Conservation (phyloP, 139 green algal species). For the Tetradesmus lagerheimii region DNA sequence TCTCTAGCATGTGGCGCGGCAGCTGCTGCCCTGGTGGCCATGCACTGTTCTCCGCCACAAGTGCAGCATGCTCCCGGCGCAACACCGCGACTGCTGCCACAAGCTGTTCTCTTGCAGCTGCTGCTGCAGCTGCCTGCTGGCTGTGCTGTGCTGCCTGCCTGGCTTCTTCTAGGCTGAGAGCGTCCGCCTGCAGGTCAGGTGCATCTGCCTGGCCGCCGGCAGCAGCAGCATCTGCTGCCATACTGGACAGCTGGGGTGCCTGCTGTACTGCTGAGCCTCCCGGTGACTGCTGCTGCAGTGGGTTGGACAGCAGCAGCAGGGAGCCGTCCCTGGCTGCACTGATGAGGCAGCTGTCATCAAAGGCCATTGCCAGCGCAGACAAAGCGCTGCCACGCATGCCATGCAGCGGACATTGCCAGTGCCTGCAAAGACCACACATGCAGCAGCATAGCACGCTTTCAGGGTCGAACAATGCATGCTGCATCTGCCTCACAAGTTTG, state of each 20-base stretch:
- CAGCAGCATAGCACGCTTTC: not conserved
- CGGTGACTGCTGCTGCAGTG: not conserved
- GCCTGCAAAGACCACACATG: not conserved
- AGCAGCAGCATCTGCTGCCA: not conserved
- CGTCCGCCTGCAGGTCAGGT: not conserved
- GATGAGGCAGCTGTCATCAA: slow-evolving; percentile 77
- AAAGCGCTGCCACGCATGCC: slow-evolving; percentile 67
- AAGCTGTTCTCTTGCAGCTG: slow-evolving; percentile 57
- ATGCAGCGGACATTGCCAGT: slow-evolving; percentile 68
- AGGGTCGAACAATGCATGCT: not conserved
- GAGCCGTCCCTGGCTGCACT: slow-evolving; percentile 65
- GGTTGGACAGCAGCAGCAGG: slow-evolving; percentile 44
- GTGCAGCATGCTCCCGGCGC: not conserved
- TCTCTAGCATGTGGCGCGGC: slow-evolving; percentile 9
- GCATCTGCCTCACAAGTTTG: not conserved
- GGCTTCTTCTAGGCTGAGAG: slow-evolving; percentile 76
- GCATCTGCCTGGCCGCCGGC: not conserved
- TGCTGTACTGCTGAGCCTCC: not conserved
- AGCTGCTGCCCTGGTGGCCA: slow-evolving; percentile 30
- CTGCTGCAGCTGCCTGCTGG: slow-evolving; percentile 34
- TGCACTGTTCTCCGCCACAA: slow-evolving; percentile 71
- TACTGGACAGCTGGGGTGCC: not conserved
- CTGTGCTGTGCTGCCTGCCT: slow-evolving; percentile 81
- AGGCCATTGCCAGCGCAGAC: slow-evolving; percentile 62
- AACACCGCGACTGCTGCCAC: slow-evolving; percentile 61